phyloP scores from a whole-genome alignment of 2,329 filamentous ascomycete genomes.

The Cladosporium sp. region DNA sequence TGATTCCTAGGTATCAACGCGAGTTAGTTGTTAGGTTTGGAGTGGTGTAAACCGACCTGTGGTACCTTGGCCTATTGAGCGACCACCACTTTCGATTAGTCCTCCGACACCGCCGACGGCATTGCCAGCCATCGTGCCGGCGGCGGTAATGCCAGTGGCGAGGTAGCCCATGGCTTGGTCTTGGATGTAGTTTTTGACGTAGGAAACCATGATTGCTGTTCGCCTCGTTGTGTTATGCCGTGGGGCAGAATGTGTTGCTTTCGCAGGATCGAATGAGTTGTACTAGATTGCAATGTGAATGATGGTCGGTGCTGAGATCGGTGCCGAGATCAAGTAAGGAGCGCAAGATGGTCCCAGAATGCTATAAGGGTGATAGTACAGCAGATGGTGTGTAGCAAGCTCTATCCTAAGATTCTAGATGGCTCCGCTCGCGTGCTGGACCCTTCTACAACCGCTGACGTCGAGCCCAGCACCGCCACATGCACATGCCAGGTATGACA shows the following conservation, averaged over 20 bases:
- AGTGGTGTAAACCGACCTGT: constrained; percentile 23
- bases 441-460: constrained; percentile 9
- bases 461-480: constrained; percentile 16
- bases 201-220: constrained; percentile 18
- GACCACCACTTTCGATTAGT: constrained; percentile 36
- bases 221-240: neutral
- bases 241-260: neutral
- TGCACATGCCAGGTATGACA: constrained; percentile 10
- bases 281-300: neutral
- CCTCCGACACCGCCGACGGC: constrained; percentile 39
- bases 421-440: constrained; percentile 11
- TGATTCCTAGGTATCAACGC: constrained; percentile 33
- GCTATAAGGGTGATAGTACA: neutral
- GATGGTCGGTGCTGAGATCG: neutral
- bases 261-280: neutral
- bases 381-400: neutral
- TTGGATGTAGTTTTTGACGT: constrained; percentile 32
- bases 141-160: constrained; percentile 38
- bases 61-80: constrained; percentile 37
- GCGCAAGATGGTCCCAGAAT: neutral
- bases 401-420: constrained; percentile 17
- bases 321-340: neutral
- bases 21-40: constrained; percentile 22
- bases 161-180: constrained; percentile 36
- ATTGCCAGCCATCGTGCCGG: constrained; percentile 40